A percentile compares a stretch with the other conserved stretches of the same genome.
Conservation (phyloP, 208 protist species). For the Acanthamoeba rhysodes region DNA sequence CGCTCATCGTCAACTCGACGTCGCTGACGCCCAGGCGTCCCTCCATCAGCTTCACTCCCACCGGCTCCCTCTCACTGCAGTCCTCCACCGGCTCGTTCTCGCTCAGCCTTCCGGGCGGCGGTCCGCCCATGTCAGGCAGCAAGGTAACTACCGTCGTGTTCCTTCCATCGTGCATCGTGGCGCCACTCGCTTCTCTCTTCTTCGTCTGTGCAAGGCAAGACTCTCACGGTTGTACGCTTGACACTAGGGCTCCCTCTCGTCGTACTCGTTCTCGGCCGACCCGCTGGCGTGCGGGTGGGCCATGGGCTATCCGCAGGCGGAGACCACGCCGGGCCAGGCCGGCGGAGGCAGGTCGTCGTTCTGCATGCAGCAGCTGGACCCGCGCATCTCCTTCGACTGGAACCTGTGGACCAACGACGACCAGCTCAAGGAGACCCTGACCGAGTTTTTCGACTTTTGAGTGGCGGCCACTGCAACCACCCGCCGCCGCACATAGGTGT, state of each 20-base stretch:
- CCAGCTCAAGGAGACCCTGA: conserved; percentile 53
- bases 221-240: too few species aligned
- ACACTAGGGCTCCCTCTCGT: not conserved
- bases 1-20: not conserved
- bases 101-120: conserved; percentile 20
- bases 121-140: not conserved
- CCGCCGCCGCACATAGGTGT: too few species aligned
- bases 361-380: conserved; percentile 1
- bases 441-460: conserved; percentile 65
- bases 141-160: too few species aligned
- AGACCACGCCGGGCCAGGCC: conserved; percentile 14
- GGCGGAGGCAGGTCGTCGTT: not conserved
- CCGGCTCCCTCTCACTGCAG: conserved; percentile 49
- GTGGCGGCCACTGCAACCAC: not conserved
- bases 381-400: conserved; percentile 57
- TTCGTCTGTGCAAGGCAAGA: too few species aligned
- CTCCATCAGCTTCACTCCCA: conserved; percentile 27
- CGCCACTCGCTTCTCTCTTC: too few species aligned
- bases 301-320: conserved; percentile 23
- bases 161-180: too few species aligned
- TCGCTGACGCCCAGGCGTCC: conserved; percentile 3
- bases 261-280: conserved; percentile 27
- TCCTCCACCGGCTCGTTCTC: conserved; percentile 54
- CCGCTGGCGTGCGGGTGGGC: not conserved
- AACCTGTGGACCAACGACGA: conserved; percentile 60